phyloP scores from a whole-genome alignment of 176 grass and related monocot species.

The Juncus inflexus region DNA sequence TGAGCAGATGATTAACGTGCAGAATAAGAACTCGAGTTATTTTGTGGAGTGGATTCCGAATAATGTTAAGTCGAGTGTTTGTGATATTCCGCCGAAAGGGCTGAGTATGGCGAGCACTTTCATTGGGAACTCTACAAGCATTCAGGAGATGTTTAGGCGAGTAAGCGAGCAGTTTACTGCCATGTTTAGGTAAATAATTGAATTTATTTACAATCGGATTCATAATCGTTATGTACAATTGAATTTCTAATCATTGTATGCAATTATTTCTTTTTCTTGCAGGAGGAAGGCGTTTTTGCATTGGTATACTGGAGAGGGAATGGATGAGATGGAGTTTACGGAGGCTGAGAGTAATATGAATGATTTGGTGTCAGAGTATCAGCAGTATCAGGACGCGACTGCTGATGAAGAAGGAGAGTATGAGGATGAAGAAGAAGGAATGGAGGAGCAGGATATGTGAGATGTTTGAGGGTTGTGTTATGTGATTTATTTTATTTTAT shows the following conservation, averaged over 20 bases:
- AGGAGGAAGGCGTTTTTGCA: slow-evolving; percentile 88
- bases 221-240: too few species aligned
- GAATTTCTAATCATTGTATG: too few species aligned
- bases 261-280: too few species aligned
- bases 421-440: slow-evolving; percentile 56
- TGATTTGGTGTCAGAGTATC: slow-evolving; percentile 77
- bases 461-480: neutral
- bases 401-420: slow-evolving; percentile 70
- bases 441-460: slow-evolving; percentile 36
- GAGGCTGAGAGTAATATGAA: slow-evolving; percentile 96
- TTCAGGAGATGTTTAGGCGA: slow-evolving; percentile 91
- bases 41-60: slow-evolving; percentile 90
- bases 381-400: slow-evolving; percentile 88
- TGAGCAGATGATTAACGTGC: slow-evolving; percentile 88
- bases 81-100: slow-evolving; percentile 66
- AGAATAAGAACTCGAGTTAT: slow-evolving; percentile 93
- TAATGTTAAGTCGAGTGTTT: slow-evolving; percentile 84
- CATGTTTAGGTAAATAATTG: slow-evolving; percentile 51
- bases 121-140: slow-evolving; percentile 83
- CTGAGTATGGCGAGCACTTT: slow-evolving; percentile 84
- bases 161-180: slow-evolving; percentile 92
- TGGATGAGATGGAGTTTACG: slow-evolving; percentile 94
- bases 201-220: too few species aligned
- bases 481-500: slow-evolving; percentile 6
- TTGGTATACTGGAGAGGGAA: slow-evolving; percentile 87